Evolutionary conservation across 441 rosid species (phyloP), one percentile per base, ranked within the genome.

Genomic region (Brassica balearica): DNA sequence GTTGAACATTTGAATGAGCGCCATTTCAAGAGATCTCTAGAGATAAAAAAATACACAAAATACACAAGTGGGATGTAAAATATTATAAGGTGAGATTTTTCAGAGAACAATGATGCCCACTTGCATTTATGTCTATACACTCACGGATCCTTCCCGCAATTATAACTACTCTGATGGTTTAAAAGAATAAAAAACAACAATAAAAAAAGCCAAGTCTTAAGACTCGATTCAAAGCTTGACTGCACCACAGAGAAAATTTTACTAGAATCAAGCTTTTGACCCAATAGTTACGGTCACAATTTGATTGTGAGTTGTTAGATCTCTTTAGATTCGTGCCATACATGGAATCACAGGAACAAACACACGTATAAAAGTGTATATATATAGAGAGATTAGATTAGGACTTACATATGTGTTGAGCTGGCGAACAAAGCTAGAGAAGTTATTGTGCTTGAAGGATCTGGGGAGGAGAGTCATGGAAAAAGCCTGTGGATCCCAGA

Each of bases 391-490:
- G 38, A n/a, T 48, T 0, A 36, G 59, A 73, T 74, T 29, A 48
- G 25, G 3, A 82, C 94, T 84, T 68, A 92, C 97, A 84, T 92
- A 92, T 17, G 97, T 92, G 64, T 92, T 92, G 68, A 92, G 97
- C 85, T 92, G 97, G 76, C 97, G 87, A 71, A 91, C 91, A 81
- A 91, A 91, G 85, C 96, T 91, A 15, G 96, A 91, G 86, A 90
- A 91, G 79, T 92, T 92, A 65, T 84, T 92, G 88, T 92, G 97
- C 82, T 92, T 92, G 85, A 92, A 92, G 83, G 79, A 87, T 83
- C 79, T 87, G 6, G 98, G 95, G 32, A 92, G 87, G 75, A 90
- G 92, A 77, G 68, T 82, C 66, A 51, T 65, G 29, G 93, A 76
- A 76, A 92, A 90, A 51, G 84, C 74, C 38, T 83, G 91, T 14